Percentiles rank a stretch among this genome's conserved stretches.
Conservation (phyloP, 1,284 basidiomycete genomes). For the Apiotrichum sp. region DNA sequence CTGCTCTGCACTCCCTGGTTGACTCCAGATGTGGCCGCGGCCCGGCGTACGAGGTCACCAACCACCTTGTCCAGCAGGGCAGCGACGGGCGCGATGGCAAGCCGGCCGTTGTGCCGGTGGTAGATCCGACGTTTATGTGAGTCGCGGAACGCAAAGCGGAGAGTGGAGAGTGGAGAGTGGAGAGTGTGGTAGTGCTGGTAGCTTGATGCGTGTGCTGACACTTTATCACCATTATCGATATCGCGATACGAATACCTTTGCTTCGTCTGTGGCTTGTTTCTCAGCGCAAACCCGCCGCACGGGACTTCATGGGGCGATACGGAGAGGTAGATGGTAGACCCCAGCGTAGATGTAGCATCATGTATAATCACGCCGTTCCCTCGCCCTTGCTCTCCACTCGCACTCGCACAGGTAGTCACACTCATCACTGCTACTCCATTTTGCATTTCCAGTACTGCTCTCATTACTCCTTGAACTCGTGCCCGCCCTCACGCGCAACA, state of each 20-base stretch:
- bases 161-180: too few relatives aligned
- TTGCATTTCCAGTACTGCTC: background rate
- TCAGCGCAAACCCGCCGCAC: slow-evolving; percentile 2
- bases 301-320: slow-evolving; percentile 1
- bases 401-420: too few relatives aligned
- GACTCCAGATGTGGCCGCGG: slow-evolving; percentile 12
- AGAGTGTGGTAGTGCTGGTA: too few relatives aligned
- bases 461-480: slow-evolving; percentile 51
- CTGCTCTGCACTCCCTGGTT: background rate
- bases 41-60: slow-evolving; percentile 15
- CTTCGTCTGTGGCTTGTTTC: too few relatives aligned
- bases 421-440: background rate
- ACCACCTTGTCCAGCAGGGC: slow-evolving; percentile 3
- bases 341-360: background rate
- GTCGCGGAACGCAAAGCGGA: background rate
- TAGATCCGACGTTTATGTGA: slow-evolving; percentile 8
- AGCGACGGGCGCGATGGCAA: background rate
- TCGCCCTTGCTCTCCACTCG: too few relatives aligned
- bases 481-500: slow-evolving; percentile 64
- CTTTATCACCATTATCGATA: too few relatives aligned
- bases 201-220: too few relatives aligned
- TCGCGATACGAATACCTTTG: too few relatives aligned
- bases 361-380: too few relatives aligned
- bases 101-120: background rate
- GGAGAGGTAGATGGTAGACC: background rate